Evolutionary conservation across 2,329 filamentous ascomycete species (phyloP), one percentile per base, ranked within the genome.

Genomic region (Aureobasidium namibiae): DNA sequence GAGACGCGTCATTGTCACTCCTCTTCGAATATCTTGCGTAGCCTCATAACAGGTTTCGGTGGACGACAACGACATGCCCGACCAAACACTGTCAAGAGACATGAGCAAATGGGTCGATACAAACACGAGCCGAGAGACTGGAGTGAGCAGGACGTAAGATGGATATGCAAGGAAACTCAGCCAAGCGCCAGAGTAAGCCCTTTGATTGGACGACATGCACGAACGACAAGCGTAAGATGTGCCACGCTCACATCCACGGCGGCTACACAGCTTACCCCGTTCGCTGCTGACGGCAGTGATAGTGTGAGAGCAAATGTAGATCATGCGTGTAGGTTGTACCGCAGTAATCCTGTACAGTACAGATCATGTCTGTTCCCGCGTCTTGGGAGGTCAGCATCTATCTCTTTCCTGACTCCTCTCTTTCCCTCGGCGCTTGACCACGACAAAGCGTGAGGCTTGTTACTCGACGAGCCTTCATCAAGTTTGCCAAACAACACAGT

Each of bases 231-330:
- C 50, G 36, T 38, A 39, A 39, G 38, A 54, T 13, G 54, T 46
- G 54, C 54, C 42, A 46, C 34, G 41, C 54, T 13, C 9, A 23
- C 36, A 18, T 29, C 10, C 13, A 46, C 21, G 42, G 54, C 54
- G 54, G 54, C 54, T 57, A 57, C 54, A 57, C 54, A 57, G 33
- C 54, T 48, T 46, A 57, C 41, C 54, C 23, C 34, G 54, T 57
- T 57, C 41, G 42, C 54, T 39, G 31, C 41, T 54, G 26, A 44
- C 29, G 41, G 52, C 36, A 39, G 36, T 56, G 39, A 13, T 14
- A 52, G 23, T 6, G 41, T 36, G 39, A 36, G 52, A 16, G 9
- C 11, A 8, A 26, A 41, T 21, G 36, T 33, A 42, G 50, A 42
- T 54, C 50, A 42, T 54, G 36, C 29, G 52, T 14, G 29, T 34